These are phyloP conservation scores for Neofusicoccum ribis DNA, from an alignment of 2,329 filamentous ascomycete species.

Conservation along the genomic window DNA sequence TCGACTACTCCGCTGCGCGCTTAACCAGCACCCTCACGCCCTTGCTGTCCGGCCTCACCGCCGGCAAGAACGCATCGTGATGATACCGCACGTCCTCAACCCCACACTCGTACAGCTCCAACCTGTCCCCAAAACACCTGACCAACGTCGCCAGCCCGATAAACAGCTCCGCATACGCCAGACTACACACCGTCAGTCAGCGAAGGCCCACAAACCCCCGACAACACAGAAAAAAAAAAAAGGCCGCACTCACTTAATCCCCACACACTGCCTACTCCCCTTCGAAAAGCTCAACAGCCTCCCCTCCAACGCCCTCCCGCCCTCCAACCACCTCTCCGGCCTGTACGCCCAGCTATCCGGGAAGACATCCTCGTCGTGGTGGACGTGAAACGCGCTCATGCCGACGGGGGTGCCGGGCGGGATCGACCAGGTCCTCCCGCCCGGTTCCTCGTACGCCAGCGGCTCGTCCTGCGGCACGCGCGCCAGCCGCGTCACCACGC, in stretches of 20 bases:
- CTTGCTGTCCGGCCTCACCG: constrained; percentile 33
- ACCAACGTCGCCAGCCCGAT: constrained; percentile 22
- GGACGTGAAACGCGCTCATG: constrained; percentile 20
- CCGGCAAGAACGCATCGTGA: constrained; percentile 43
- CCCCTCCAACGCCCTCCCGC: constrained; percentile 13
- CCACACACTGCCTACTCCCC: constrained; percentile 22
- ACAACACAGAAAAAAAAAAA: not conserved
- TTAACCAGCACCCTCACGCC: constrained; percentile 33
- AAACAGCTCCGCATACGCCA: constrained; percentile 24
- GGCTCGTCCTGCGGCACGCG: not conserved
- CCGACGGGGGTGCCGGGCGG: constrained; percentile 21
- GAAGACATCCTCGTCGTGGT: constrained; percentile 28
- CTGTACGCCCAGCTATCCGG: constrained; percentile 29
- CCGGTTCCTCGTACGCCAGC: constrained; percentile 9
- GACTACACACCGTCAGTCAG: not conserved
- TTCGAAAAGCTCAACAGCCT: constrained; percentile 21
- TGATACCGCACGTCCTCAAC: constrained; percentile 34
- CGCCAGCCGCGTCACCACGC: constrained; percentile 36
- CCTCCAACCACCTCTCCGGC: constrained; percentile 29
- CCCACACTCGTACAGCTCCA: constrained; percentile 23
- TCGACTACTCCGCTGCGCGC: no score
- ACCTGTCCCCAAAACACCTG: constrained; percentile 7
- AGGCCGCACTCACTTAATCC: constrained; percentile 27
- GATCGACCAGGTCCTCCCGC: constrained; percentile 3
- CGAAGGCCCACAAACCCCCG: not conserved